phyloP scores from a whole-genome alignment of 2,329 filamentous ascomycete species.

The Teratosphaeria zuluensis region DNA sequence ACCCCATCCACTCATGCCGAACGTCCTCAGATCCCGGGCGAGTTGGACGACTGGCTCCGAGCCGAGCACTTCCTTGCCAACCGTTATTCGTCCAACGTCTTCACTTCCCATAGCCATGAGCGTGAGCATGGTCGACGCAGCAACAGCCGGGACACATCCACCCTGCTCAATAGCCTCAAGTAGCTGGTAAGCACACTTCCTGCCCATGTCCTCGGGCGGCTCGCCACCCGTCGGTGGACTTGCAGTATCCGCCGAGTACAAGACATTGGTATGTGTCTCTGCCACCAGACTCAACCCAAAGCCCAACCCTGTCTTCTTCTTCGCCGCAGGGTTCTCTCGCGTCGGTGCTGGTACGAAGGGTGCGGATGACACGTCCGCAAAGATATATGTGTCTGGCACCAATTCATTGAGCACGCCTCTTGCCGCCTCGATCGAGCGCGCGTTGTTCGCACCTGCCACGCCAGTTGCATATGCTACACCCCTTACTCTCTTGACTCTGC shows the following conservation, averaged over 20 bases:
- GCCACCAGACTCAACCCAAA: slow-evolving; percentile 88
- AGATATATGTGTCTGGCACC: slow-evolving; percentile 83
- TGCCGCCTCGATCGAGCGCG: slow-evolving; percentile 85
- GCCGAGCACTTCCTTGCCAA: slow-evolving; percentile 73
- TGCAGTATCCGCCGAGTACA: slow-evolving; percentile 79
- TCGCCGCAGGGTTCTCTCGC: slow-evolving; percentile 48
- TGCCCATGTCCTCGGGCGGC: slow-evolving; percentile 83
- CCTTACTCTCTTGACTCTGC: slow-evolving; percentile 76
- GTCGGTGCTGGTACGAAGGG: slow-evolving; percentile 59
- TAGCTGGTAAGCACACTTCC: slow-evolving; percentile 77
- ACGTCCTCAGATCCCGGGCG: slow-evolving; percentile 75
- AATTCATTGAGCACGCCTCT: slow-evolving; percentile 79
- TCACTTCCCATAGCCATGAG: slow-evolving; percentile 98
- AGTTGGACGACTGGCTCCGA: slow-evolving; percentile 71
- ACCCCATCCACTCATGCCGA: slow-evolving; percentile 86
- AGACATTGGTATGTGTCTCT: slow-evolving; percentile 75
- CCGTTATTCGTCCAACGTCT: slow-evolving; percentile 76
- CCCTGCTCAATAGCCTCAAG: slow-evolving; percentile 73
- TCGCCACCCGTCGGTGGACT: slow-evolving; percentile 68
- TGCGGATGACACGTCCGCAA: slow-evolving; percentile 54
- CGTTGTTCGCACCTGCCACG: slow-evolving; percentile 86
- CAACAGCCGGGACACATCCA: slow-evolving; percentile 66
- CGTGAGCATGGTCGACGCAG: slow-evolving; percentile 65
- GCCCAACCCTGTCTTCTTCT: slow-evolving; percentile 64
- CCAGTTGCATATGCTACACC: slow-evolving; percentile 92